Percentiles rank a stretch among this genome's conserved stretches.
Conservation (phyloP, 805 yeast species). For the Saturnispora silvae region DNA sequence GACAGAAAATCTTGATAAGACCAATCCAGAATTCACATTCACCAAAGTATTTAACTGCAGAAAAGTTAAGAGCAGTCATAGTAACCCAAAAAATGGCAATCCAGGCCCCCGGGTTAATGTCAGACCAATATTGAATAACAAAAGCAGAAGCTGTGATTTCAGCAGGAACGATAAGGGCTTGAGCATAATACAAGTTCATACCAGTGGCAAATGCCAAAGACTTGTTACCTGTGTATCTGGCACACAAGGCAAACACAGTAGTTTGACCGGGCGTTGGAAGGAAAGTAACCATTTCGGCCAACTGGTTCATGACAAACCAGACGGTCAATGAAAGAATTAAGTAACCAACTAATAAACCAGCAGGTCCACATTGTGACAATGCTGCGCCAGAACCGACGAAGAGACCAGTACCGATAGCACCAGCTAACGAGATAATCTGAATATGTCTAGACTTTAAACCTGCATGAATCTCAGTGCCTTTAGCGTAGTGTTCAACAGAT, state of each 20-base stretch:
- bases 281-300: conserved; percentile 59
- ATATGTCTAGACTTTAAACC: conserved; percentile 39
- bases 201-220: conserved; percentile 27
- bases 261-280: conserved; percentile 47
- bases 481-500: not conserved
- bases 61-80: conserved; percentile 35
- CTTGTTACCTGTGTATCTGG: conserved; percentile 22
- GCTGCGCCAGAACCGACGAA: conserved; percentile 42
- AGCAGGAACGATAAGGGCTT: conserved; percentile 27
- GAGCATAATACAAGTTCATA: conserved; percentile 27
- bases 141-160: conserved; percentile 56
- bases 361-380: conserved; percentile 25
- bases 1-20: conserved; percentile 51
- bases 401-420: conserved; percentile 58
- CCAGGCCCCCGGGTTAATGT: conserved; percentile 45
- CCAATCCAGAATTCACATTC: conserved; percentile 60
- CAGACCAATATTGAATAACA: conserved; percentile 49
- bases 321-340: conserved; percentile 53
- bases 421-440: conserved; percentile 63
- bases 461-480: conserved; percentile 23
- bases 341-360: conserved; percentile 44
- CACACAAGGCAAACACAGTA: conserved; percentile 19
- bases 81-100: conserved; percentile 41
- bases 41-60: conserved; percentile 31
- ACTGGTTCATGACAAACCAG: conserved; percentile 50